Conservation (phyloP, 768 basidiomycete genomes). For the Cantharellus anzutake region DNA sequence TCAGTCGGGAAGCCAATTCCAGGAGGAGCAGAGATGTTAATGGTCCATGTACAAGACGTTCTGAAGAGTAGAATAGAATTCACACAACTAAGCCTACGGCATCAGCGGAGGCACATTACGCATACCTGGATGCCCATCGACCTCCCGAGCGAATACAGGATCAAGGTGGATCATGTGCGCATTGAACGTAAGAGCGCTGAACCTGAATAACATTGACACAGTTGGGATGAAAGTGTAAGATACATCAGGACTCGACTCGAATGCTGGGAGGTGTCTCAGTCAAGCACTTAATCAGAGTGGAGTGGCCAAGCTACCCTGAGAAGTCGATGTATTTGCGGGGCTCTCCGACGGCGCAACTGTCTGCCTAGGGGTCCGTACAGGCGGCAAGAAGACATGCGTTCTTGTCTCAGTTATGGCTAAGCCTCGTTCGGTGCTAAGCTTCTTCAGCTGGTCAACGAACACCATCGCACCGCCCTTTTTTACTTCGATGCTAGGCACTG, state of each 20-base stretch:
- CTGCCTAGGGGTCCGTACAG: neutral
- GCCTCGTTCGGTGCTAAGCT: conserved; percentile 18
- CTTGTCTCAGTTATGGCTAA: conserved; percentile 35
- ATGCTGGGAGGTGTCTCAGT: no score
- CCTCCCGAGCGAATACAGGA: conserved; percentile 42
- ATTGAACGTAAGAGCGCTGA: conserved; percentile 75
- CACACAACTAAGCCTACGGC: neutral
- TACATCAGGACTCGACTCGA: conserved; percentile 23
- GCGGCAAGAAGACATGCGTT: conserved; percentile 44
- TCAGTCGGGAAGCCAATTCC: conserved; percentile 33
- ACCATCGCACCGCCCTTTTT: conserved; percentile 45
- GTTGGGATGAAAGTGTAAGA: conserved; percentile 48
- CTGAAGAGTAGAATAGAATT: conserved; percentile 18
- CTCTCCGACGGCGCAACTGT: no score
- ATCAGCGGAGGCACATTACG: neutral
- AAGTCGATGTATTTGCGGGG: neutral
- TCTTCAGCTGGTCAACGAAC: conserved; percentile 49
- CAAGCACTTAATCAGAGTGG: no score
- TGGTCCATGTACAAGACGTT: conserved; percentile 73
- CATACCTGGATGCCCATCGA: conserved; percentile 57
- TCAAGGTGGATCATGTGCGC: conserved; percentile 74
- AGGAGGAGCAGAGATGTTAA: conserved; percentile 63
- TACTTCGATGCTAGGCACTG: conserved; percentile 33
- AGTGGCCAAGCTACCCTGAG: neutral
- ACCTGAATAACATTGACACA: conserved; percentile 60